A percentile compares a stretch with the other conserved stretches of the same genome.
Conservation (phyloP, 495 filamentous ascomycete species). For the Bryoglossum gracile region DNA sequence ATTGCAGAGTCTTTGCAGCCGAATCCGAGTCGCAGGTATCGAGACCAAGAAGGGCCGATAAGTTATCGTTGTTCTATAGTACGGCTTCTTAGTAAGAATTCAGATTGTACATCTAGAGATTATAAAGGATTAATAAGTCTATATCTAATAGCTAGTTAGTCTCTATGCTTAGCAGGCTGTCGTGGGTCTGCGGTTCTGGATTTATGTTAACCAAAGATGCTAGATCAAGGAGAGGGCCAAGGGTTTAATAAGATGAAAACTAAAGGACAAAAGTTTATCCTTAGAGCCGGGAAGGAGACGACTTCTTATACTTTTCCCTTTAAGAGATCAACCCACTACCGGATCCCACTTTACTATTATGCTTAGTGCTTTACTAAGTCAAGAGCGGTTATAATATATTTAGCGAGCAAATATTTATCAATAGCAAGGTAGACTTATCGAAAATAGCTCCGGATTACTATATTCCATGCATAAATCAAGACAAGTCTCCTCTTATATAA, state of each 20-base stretch:
- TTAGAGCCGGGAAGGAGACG: neutral
- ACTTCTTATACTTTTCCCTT: conserved; percentile 1
- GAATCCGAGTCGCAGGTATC: neutral
- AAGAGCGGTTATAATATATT: neutral
- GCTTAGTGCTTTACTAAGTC: neutral
- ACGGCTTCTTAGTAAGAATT: too few species aligned
- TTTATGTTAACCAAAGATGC: neutral
- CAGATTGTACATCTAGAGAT: too few species aligned
- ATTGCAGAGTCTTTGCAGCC: neutral
- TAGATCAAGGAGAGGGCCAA: neutral
- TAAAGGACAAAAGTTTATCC: neutral
- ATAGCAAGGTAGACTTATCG: neutral
- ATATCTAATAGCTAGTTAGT: neutral
- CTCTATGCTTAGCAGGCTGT: neutral
- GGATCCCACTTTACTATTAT: neutral
- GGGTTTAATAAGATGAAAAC: neutral
- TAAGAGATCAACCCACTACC: neutral
- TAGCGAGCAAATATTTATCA: neutral
- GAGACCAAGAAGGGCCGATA: neutral
- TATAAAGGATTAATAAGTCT: too few species aligned
- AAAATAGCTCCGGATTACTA: neutral
- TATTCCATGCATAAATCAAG: neutral
- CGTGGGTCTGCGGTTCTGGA: neutral
- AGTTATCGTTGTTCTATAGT: too few species aligned
- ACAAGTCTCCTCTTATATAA: neutral